Base-by-base conservation (phyloP, 2,329 filamentous ascomycete genomes). In the Aspergillus ibericus region DNA sequence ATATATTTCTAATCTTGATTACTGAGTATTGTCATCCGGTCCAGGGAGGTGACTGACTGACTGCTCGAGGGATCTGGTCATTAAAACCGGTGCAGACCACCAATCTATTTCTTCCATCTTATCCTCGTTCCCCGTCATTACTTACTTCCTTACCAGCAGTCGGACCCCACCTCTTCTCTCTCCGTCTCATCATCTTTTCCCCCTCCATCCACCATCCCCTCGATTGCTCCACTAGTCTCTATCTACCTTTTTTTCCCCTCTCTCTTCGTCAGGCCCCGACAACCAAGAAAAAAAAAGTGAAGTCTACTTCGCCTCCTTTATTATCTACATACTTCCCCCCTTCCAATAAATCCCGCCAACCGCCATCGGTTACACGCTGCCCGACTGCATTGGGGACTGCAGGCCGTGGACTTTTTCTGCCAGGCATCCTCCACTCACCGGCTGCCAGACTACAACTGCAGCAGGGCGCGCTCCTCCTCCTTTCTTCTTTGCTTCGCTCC, bases 361-460 rank as follows among this genome's bases (percentile, higher is more conserved):
- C 32, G 42, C 47, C 36, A 42, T 47, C 49, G 59, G 62, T 64
- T 63, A 63, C 61, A 64, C 60, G 42, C 27, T 44, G 25, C 53
- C 55, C 25, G 55, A 35, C 53, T 60, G 58, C 58, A 58, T 48
- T 34, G 53, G 25, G 35, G 20, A 46, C 59, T 65, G 64, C 60
- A 66, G 59, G 55, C 53, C 58, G 48, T 59, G 55, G 53, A 53
- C 54, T 58, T 60, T 59, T 59, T 59, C 48, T 52, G 56, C 50
- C 50, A 51, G 47, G 34, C 20, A 46, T 55, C 61, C 58, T 66
- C 64, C 64, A 66, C 56, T 65, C 63, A 66, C 54, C 64, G 59
- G 53, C 53, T 61, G 63, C 63, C 63, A 63, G 58, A 59, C 53
- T 36, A 54, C 55, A 46, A 52, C 58, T 63, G 60, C 63, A 61